Evolutionary conservation across 768 basidiomycete species (phyloP).

Genomic region (Mycena polygramma): DNA sequence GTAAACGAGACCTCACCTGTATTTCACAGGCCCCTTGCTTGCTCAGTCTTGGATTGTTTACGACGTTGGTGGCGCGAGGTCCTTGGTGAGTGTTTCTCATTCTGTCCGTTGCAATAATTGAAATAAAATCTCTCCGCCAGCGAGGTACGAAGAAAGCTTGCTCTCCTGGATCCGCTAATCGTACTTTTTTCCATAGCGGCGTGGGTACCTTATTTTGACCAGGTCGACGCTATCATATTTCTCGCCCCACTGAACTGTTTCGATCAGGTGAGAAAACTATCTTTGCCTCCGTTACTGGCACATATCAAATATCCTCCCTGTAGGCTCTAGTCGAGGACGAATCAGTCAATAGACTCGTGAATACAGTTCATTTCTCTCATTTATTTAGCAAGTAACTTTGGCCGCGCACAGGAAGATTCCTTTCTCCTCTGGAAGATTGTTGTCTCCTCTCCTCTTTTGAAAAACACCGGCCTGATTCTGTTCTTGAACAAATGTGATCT

Average conservation of each 20-base stretch:
- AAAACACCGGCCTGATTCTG: slow-evolving; percentile 59
- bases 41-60: slow-evolving; percentile 51
- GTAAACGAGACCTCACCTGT: not conserved
- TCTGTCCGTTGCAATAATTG: not conserved
- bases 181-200: too few species aligned
- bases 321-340: slow-evolving; percentile 48
- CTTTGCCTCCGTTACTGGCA: not conserved
- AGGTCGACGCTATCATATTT: slow-evolving; percentile 59
- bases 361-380: not conserved
- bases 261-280: slow-evolving; percentile 50
- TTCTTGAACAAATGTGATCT: slow-evolving; percentile 67
- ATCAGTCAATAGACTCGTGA: slow-evolving; percentile 32
- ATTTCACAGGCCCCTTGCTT: slow-evolving; percentile 40
- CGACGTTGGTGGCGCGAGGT: slow-evolving; percentile 67
- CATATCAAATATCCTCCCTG: not conserved
- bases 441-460: slow-evolving; percentile 59
- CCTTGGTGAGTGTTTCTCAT: slow-evolving; percentile 34
- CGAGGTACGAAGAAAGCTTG: slow-evolving; percentile 45
- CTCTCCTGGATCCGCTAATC: too few species aligned
- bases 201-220: slow-evolving; percentile 54
- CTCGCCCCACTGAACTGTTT: slow-evolving; percentile 65
- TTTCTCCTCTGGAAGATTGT: slow-evolving; percentile 63
- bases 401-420: slow-evolving; percentile 51
- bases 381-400: not conserved
- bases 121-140: slow-evolving; percentile 33